A percentile compares a stretch with the other conserved stretches of the same genome.
Evolutionary conservation across 176 grass and related monocot species (phyloP).

Genomic region (Avena sativa): DNA sequence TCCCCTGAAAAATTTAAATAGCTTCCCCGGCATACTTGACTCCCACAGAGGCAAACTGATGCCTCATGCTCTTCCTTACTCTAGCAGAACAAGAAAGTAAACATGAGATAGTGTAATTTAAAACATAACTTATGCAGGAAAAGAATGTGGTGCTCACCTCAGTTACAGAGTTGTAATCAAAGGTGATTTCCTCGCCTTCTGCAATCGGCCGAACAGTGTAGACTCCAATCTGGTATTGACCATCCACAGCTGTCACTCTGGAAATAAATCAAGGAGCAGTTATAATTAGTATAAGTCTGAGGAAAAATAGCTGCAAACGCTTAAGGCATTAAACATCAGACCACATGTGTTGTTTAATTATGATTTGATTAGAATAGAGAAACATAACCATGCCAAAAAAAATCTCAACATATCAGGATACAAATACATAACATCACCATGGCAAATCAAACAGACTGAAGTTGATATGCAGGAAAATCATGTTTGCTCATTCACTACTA

Average conservation of each 20-base stretch:
- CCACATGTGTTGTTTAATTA: background rate
- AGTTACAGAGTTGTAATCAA: conserved; percentile 99
- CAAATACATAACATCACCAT: background rate
- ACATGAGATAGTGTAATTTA: conserved; percentile 41
- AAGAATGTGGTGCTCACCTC: conserved; percentile 62
- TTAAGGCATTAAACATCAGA: conserved; percentile 21
- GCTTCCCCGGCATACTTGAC: conserved; percentile 97
- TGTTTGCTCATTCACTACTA: background rate
- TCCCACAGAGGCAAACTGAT: conserved; percentile 95
- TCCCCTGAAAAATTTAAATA: conserved; percentile 98
- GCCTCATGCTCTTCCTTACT: conserved; percentile 99
- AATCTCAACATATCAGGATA: conserved; percentile 1
- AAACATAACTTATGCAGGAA: conserved; percentile 38
- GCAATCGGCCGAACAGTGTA: conserved; percentile 88
- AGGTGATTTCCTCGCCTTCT: conserved; percentile 99
- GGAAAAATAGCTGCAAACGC: conserved; percentile 19
- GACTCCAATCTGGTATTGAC: conserved; percentile 97
- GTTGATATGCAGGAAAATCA: background rate
- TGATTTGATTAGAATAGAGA: conserved; percentile 31
- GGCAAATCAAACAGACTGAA: conserved; percentile 22
- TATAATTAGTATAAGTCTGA: conserved; percentile 27
- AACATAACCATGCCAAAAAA: conserved; percentile 9
- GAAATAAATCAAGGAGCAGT: conserved; percentile 21
- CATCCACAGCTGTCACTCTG: conserved; percentile 98
- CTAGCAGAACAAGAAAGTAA: conserved; percentile 56